Conservation (phyloP, 2,329 filamentous ascomycete genomes). For the Fusarium phyllophilum region DNA sequence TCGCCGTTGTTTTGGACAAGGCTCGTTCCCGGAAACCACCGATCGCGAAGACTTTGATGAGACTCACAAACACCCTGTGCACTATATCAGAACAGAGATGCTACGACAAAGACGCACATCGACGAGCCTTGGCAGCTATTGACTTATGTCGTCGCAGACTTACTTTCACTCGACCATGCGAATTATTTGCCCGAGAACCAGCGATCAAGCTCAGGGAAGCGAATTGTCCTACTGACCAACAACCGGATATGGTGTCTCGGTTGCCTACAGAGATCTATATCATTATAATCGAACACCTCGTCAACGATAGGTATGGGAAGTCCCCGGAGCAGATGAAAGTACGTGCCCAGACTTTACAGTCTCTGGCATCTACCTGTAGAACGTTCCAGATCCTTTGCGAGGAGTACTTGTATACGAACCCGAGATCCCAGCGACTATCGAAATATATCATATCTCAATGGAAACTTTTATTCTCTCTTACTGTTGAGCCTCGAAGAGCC, state of each 20-base stretch:
- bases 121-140: not conserved
- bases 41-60: not conserved
- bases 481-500: slow-evolving; percentile 9
- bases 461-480: not conserved
- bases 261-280: not conserved
- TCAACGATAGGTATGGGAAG: not conserved
- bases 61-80: not conserved
- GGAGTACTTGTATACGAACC: not conserved
- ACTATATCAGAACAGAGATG: not conserved
- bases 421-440: not conserved
- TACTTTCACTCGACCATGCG: not conserved
- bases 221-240: not conserved
- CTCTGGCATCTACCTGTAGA: not conserved
- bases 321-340: not conserved
- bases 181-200: not conserved
- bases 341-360: not conserved
- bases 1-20: no score
- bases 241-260: not conserved
- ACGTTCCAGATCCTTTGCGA: not conserved
- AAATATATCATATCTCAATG: not conserved
- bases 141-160: not conserved
- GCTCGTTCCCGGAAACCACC: fast-evolving
- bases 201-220: not conserved
- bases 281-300: not conserved
- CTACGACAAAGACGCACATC: not conserved